Base-by-base conservation (phyloP, 352 stramenopile species). In the Phytophthora cactorum region DNA sequence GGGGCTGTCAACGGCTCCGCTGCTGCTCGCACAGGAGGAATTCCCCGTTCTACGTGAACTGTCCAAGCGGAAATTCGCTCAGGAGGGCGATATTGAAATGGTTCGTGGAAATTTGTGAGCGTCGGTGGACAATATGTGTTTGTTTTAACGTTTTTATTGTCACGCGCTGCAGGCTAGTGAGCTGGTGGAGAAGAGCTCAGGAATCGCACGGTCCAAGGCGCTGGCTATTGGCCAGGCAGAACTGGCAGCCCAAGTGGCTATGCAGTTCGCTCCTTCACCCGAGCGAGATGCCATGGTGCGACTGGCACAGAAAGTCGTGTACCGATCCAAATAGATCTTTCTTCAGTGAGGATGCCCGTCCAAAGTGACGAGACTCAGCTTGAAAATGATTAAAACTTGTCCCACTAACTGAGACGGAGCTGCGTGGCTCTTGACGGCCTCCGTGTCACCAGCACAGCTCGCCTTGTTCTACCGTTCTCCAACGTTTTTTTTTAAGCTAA, bases 191-290 rank as follows among this genome's bases (percentile, higher is more conserved):
- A 88, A 96, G 70, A 96, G 91, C 52, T 90, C 94, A 74, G 96
- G 96, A 2, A 96, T 99, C 29, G 81, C 87, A 45, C 86, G 93
- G 55, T 98, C 97, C 32, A 97, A 97, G 69, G 85, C 97, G 15
- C 80, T 99, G 38, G 98, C 98, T n/a, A 91, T 98, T 60, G 86
- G 95, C 57, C 97, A 99, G 78, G 96, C 96, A 14, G 96, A 99
- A 79, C 76, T 98, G 59, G 97, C 97, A 32, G 98, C 98, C 59
- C 92, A 98, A 59, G 89, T 93, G 9, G 81, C 90, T 15, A 88
- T 98, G 68, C 86, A 96, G 75, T 82, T 98, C 43, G 69, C 84
- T 68, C 84, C 88, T 57, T 97, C 89, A 63, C 75, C 80, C 2
- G 88, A 87, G 53, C 83, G 90, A 15, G 89, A 97, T 71, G 89